Conservation (phyloP, 2,329 filamentous ascomycete genomes). For the Diplodia mutila region DNA sequence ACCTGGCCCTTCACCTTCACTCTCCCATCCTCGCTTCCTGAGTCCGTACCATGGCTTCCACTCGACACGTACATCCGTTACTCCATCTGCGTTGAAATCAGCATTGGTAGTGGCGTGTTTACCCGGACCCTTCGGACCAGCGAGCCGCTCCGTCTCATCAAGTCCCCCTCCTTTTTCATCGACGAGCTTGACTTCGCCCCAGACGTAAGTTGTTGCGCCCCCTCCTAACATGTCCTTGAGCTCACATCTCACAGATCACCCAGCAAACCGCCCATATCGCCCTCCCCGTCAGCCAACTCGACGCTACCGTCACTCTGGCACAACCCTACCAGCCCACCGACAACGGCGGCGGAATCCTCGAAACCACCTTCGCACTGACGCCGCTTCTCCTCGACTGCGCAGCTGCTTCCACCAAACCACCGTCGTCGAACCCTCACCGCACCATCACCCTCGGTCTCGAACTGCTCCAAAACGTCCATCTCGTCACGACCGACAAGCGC, state of each 20-base stretch:
- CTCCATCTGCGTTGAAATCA: background rate
- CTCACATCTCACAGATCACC: background rate
- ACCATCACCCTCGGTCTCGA: background rate
- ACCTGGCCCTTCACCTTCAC: background rate
- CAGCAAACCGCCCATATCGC: background rate
- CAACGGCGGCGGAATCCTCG: background rate
- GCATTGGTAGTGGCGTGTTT: background rate
- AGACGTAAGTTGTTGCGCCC: background rate
- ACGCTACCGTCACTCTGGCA: background rate
- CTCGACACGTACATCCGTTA: background rate
- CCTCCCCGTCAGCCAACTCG: background rate
- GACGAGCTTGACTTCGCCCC: background rate
- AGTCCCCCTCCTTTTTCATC: background rate
- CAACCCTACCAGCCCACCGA: background rate
- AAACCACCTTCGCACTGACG: background rate
- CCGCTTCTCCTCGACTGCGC: background rate
- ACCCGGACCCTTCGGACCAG: background rate
- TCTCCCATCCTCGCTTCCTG: background rate
- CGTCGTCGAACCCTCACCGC: background rate
- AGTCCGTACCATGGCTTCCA: background rate
- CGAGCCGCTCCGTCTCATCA: background rate
- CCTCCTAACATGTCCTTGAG: background rate
- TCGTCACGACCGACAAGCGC: background rate
- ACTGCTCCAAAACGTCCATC: background rate
- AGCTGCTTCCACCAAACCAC: background rate